phyloP scores from a whole-genome alignment of 257 asterid genomes.

The Verbena officinalis region DNA sequence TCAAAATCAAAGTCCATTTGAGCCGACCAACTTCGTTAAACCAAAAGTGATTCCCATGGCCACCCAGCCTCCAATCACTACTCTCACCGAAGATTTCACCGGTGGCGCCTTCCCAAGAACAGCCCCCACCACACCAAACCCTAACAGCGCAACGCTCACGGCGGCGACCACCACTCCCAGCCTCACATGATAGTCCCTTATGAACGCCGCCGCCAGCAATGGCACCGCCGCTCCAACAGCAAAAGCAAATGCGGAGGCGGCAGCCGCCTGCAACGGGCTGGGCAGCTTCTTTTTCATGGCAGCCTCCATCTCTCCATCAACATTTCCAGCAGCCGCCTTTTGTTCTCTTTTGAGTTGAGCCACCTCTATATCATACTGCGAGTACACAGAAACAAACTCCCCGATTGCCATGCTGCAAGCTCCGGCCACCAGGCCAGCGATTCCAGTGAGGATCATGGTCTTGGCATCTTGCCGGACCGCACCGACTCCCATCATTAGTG shows the following conservation, averaged over 20 bases:
- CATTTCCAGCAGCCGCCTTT: not conserved
- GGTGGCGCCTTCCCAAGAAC: slow-evolving; percentile 52
- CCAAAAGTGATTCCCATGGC: slow-evolving; percentile 82
- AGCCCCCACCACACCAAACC: slow-evolving; percentile 62
- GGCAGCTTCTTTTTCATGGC: slow-evolving; percentile 44
- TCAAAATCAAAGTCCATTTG: slow-evolving; percentile 18
- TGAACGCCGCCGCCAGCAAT: slow-evolving; percentile 52
- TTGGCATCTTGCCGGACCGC: slow-evolving; percentile 54
- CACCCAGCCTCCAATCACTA: slow-evolving; percentile 66
- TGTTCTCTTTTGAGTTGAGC: slow-evolving; percentile 51
- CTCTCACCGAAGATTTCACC: slow-evolving; percentile 53
- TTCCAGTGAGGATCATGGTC: slow-evolving; percentile 68
- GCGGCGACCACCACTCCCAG: slow-evolving; percentile 57
- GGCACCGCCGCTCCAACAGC: slow-evolving; percentile 68
- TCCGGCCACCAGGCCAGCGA: slow-evolving; percentile 64
- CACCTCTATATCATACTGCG: slow-evolving; percentile 65
- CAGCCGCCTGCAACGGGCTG: slow-evolving; percentile 58
- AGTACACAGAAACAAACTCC: slow-evolving; percentile 67
- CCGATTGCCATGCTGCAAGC: slow-evolving; percentile 90
- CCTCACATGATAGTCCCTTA: slow-evolving; percentile 45
- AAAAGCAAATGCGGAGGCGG: slow-evolving; percentile 64
- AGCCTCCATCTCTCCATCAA: not conserved
- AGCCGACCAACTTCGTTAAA: slow-evolving; percentile 52
- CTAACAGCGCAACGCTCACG: slow-evolving; percentile 58
- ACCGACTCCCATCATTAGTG: slow-evolving; percentile 75